Conservation (phyloP, 345 rosid species). For the Pelargonium nanum region DNA sequence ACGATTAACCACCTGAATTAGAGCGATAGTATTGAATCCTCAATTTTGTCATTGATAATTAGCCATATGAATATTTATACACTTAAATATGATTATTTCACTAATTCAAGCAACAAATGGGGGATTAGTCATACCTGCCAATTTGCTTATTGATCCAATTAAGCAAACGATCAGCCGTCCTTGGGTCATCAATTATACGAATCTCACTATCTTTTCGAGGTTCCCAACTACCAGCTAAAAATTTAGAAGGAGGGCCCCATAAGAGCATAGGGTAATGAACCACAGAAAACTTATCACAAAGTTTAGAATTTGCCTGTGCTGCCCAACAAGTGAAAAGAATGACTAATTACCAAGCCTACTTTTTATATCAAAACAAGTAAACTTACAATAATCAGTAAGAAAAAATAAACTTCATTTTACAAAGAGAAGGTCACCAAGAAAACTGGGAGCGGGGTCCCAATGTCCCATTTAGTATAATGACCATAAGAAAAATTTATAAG, state of each 20-base stretch:
- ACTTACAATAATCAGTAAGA: neutral
- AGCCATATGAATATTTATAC: neutral
- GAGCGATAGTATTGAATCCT: neutral
- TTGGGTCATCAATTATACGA: conserved; percentile 45
- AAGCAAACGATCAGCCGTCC: conserved; percentile 77
- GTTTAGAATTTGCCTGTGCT: conserved; percentile 81
- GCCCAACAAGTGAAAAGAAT: conserved; percentile 41
- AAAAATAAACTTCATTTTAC: too few relatives aligned
- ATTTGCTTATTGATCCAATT: conserved; percentile 79
- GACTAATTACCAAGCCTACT: conserved; percentile 17
- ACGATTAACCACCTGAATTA: neutral
- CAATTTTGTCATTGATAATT: neutral
- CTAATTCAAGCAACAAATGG: conserved; percentile 6
- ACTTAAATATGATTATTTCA: neutral
- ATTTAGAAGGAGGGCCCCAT: conserved; percentile 69
- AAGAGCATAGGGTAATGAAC: conserved; percentile 85
- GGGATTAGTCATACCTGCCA: conserved; percentile 55
- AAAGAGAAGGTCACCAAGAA: neutral
- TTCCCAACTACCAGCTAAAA: conserved; percentile 48
- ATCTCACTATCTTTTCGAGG: conserved; percentile 55
- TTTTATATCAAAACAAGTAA: neutral
- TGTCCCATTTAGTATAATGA: neutral
- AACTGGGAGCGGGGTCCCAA: neutral
- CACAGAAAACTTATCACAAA: conserved; percentile 81
- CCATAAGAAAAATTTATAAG: neutral